Evolutionary conservation across 139 green algal species (phyloP), one percentile per base, ranked within the genome.

Genomic region (Closterium sp.): DNA sequence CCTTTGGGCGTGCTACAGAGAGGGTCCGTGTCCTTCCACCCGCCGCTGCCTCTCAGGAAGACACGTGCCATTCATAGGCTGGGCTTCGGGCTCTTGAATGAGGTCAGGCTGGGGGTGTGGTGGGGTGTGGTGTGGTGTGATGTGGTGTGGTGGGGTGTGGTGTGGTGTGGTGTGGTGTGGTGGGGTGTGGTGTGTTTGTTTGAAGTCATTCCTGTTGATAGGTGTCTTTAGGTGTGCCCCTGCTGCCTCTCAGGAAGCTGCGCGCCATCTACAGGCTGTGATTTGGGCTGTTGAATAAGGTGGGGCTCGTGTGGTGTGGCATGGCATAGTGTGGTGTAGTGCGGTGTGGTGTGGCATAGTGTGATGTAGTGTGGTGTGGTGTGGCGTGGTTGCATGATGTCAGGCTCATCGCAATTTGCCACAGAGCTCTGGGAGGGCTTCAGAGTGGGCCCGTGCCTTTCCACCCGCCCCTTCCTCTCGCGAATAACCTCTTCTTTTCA

Each of bases 61-160:
- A 91, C 86, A 19, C 89, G 91, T 4, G 97, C 98, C 31, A 99
- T 99, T 31, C 32, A 95, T 13, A 95, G 96, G 13, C 92, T 99
- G 24, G 97, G 97, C 29, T 98, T 98, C 88, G 97, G 97, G 28
- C 42, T 96, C 11, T 93, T 98, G 31, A 98, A 98, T 96, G 98
- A 98, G 91, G 86, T 87, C 13, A 7, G n/a, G 62, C 17, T 70
- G 1, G 9, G n/a, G n/a, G 28, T 30, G 28, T 88, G 85, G 28
- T 30, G 29, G 9, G 85, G 29, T 88, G 28, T 3, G 29, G 29
- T 86, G 73, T 27, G 73, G 73, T 27, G 24, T 29, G 73, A 4
- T 2, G 29, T 45, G 50, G 27, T 3, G 1, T 70, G 21, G 89
- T 24, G 90, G 4, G 27, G 32, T 70, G 70, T 42, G 1, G 34